These are phyloP conservation scores for Trifolium repens DNA, from an alignment of 306 rosid species.

Conservation along the genomic window DNA sequence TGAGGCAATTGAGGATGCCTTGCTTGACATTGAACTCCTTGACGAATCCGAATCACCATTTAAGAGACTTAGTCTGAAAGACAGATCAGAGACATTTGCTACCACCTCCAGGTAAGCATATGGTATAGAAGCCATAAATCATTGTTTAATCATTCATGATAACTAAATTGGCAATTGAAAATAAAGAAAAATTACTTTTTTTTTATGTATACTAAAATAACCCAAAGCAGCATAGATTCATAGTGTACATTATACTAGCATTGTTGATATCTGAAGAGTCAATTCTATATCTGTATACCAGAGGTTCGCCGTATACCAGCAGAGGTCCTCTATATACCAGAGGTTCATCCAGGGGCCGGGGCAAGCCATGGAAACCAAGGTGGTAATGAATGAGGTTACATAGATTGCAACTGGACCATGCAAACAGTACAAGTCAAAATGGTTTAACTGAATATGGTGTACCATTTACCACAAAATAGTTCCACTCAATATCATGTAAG, in stretches of 20 bases:
- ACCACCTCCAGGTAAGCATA: constrained; percentile 29
- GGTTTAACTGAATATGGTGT: constrained; percentile 2
- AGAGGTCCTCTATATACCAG: background rate
- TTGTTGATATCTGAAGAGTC: constrained; percentile 7
- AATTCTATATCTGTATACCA: background rate
- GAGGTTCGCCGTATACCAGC: constrained; percentile 14
- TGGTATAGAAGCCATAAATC: constrained; percentile 1
- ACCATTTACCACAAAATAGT: background rate
- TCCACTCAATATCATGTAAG: background rate
- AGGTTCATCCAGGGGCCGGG: constrained; percentile 9
- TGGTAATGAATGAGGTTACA: constrained; percentile 24
- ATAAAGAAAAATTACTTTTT: constrained; percentile 7
- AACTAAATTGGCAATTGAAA: constrained; percentile 19
- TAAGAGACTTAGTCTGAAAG: constrained; percentile 37
- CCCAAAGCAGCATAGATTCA: background rate
- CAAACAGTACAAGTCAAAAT: background rate
- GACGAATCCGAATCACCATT: constrained; percentile 30
- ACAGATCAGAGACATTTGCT: constrained; percentile 21
- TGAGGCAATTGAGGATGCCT: constrained; percentile 41
- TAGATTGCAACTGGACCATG: background rate
- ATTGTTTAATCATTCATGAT: background rate
- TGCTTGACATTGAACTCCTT: constrained; percentile 42
- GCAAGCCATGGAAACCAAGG: constrained; percentile 32
- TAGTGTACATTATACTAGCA: background rate
- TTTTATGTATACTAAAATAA: background rate